Evolutionary conservation across 805 yeast genomes (phyloP).

Genomic region (Osmozyma mogii): DNA sequence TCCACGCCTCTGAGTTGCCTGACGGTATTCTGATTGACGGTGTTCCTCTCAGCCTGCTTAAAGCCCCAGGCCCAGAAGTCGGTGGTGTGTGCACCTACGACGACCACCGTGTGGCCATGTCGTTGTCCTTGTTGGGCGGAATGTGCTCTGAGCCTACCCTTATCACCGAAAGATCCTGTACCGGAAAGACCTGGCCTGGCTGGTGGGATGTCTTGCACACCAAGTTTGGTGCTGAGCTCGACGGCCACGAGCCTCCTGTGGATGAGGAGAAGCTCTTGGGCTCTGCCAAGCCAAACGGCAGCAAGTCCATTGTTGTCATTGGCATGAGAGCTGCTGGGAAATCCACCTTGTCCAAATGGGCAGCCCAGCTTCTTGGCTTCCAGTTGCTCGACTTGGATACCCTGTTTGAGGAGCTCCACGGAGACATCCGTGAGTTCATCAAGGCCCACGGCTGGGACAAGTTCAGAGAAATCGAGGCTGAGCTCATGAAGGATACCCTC

Average conservation of each 20-base stretch:
- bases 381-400: conserved; percentile 70
- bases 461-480: conserved; percentile 64
- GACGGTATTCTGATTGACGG: conserved; percentile 92
- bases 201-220: conserved; percentile 96
- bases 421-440: conserved; percentile 54
- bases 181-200: conserved; percentile 99
- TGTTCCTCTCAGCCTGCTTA: conserved; percentile 40
- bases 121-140: conserved; percentile 83
- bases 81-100: conserved; percentile 75
- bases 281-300: conserved; percentile 25
- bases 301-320: conserved; percentile 64
- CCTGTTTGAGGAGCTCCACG: conserved; percentile 49
- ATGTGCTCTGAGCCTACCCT: conserved; percentile 54
- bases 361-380: conserved; percentile 62
- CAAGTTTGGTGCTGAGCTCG: conserved; percentile 52
- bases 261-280: conserved; percentile 11
- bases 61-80: conserved; percentile 41
- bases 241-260: conserved; percentile 55
- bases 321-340: conserved; percentile 99
- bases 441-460: conserved; percentile 76
- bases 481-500: conserved; percentile 45
- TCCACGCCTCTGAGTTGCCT: conserved; percentile 70
- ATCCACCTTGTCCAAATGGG: conserved; percentile 75
- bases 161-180: conserved; percentile 82
- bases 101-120: conserved; percentile 98